A percentile compares a stretch with the other conserved stretches of the same genome.
These are phyloP conservation scores for Kluyveromyces sp. DNA, from an alignment of 1,139 yeast species.

Conservation along the genomic window DNA sequence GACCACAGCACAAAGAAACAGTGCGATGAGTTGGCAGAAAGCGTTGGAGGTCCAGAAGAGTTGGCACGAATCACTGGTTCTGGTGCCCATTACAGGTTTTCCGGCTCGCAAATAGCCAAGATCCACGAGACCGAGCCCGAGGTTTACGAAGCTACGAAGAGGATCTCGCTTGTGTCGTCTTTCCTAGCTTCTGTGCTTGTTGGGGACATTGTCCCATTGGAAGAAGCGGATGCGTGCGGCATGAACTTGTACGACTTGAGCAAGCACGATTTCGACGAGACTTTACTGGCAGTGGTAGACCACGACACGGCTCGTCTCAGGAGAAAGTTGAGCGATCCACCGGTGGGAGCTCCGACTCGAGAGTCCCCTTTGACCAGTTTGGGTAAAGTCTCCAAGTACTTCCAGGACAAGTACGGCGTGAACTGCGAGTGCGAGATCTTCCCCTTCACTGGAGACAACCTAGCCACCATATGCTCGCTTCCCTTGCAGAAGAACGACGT, in stretches of 20 bases:
- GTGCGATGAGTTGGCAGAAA: constrained; percentile 51
- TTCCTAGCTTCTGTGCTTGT: constrained; percentile 66
- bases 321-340: constrained; percentile 21
- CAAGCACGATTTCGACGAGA: constrained; percentile 42
- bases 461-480: constrained; percentile 78
- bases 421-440: constrained; percentile 45
- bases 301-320: constrained; percentile 14
- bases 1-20: constrained; percentile 81
- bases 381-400: constrained; percentile 48
- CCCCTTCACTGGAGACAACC: constrained; percentile 82
- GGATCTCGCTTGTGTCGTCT: constrained; percentile 71
- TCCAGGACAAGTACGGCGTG: constrained; percentile 58
- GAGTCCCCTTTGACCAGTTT: constrained; percentile 30
- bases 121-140: constrained; percentile 49
- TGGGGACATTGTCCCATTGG: constrained; percentile 59
- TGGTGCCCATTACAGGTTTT: constrained; percentile 80
- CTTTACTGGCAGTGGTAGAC: constrained; percentile 37
- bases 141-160: constrained; percentile 47
- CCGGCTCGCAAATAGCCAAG: constrained; percentile 83
- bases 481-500: constrained; percentile 74
- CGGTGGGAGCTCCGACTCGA: constrained; percentile 2
- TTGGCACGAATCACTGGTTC: constrained; percentile 75
- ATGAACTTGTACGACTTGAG: constrained; percentile 75
- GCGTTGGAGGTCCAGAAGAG: constrained; percentile 47
- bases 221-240: constrained; percentile 86